Conservation (phyloP, 2,329 filamentous ascomycete species). For the Exophiala sp. region DNA sequence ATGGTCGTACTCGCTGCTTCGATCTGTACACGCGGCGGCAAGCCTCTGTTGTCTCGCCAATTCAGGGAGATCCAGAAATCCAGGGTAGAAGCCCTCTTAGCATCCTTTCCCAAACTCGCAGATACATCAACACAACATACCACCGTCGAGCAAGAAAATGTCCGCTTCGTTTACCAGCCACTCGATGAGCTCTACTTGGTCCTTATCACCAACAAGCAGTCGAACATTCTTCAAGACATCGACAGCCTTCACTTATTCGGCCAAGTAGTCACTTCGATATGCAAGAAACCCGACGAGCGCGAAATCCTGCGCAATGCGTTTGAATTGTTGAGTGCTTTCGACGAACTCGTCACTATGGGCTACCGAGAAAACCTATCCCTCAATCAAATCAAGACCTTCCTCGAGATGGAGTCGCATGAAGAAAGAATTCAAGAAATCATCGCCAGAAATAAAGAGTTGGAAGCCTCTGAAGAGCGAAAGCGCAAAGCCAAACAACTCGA, state of each 20-base stretch:
- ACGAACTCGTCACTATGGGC: constrained; percentile 91
- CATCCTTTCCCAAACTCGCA: constrained; percentile 95
- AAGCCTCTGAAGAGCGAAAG: constrained; percentile 97
- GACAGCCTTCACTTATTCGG: constrained; percentile 97
- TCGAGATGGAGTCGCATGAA: constrained; percentile 99
- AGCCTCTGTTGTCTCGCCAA: constrained; percentile 95
- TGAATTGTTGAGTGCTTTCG: constrained; percentile 92
- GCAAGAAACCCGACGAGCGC: constrained; percentile 90
- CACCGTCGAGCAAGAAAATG: constrained; percentile 97
- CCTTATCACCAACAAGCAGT: constrained; percentile 98
- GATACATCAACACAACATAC: constrained; percentile 96
- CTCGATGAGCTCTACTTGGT: constrained; percentile 99
- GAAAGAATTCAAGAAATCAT: constrained; percentile 99
- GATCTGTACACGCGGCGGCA: constrained; percentile 97
- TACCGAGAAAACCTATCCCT: constrained; percentile 96
- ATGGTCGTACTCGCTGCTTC: constrained; percentile 95
- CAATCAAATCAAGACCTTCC: constrained; percentile 96
- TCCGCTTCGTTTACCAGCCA: constrained; percentile 98
- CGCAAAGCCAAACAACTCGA: constrained; percentile 98
- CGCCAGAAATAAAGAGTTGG: constrained; percentile 95
- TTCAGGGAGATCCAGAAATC: constrained; percentile 98
- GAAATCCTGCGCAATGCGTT: constrained; percentile 95
- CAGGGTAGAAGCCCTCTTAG: constrained; percentile 90
- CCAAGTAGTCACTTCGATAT: constrained; percentile 94
- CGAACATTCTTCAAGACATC: constrained; percentile 98